These are phyloP conservation scores for Cladophialophora chaetospira DNA, from an alignment of 2,329 filamentous ascomycete genomes.

Conservation along the genomic window DNA sequence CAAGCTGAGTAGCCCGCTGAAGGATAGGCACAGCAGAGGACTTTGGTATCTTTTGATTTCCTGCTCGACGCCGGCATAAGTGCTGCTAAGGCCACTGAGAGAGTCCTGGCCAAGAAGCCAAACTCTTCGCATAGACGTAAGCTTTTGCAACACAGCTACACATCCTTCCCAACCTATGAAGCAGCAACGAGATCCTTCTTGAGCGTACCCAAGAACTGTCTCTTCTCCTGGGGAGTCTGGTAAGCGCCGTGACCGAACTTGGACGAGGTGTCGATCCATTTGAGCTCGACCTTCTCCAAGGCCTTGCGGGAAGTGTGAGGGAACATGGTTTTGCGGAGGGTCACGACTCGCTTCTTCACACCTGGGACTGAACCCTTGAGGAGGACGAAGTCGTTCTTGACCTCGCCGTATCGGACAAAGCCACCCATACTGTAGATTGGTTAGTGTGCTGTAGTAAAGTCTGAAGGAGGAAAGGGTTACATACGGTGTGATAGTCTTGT, in stretches of 20 bases:
- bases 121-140: too few relatives aligned
- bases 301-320: slow-evolving; percentile 92
- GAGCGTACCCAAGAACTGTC: slow-evolving; percentile 94
- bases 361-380: slow-evolving; percentile 97
- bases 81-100: too few relatives aligned
- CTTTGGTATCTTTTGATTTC: too few relatives aligned
- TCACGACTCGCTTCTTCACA: slow-evolving; percentile 99
- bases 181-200: slow-evolving; percentile 85
- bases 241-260: slow-evolving; percentile 99
- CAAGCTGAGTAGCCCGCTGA: too few relatives aligned
- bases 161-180: too few relatives aligned
- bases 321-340: slow-evolving; percentile 98
- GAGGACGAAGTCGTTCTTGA: slow-evolving; percentile 99
- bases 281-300: slow-evolving; percentile 98
- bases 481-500: slow-evolving; percentile 99
- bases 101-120: too few relatives aligned
- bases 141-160: too few relatives aligned
- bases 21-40: too few relatives aligned
- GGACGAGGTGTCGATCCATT: slow-evolving; percentile 99
- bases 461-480: slow-evolving; percentile 47
- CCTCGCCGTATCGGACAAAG: slow-evolving; percentile 98
- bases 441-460: slow-evolving; percentile 38
- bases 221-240: slow-evolving; percentile 98
- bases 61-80: too few relatives aligned
- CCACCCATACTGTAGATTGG: slow-evolving; percentile 75